phyloP scores from a whole-genome alignment of 2,329 filamentous ascomycete genomes.

The Gaeumannomyces sp. region DNA sequence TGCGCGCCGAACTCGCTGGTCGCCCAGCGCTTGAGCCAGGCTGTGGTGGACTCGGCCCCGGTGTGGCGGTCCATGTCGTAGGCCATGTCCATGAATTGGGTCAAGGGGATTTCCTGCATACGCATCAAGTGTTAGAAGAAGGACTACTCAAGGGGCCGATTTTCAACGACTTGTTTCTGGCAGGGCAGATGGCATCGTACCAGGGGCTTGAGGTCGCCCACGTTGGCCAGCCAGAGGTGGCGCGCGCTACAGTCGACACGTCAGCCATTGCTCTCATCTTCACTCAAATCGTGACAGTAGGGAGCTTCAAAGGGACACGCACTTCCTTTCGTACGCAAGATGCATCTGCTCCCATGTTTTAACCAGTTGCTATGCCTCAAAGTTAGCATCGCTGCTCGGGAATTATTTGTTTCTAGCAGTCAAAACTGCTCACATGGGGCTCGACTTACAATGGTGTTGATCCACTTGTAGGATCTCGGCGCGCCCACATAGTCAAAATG shows the following conservation, averaged over 20 bases:
- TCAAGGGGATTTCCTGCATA: conserved; percentile 38
- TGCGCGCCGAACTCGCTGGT: conserved; percentile 42
- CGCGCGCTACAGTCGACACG: conserved; percentile 17
- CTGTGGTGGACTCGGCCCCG: conserved; percentile 30
- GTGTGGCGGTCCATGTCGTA: conserved; percentile 37
- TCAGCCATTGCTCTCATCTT: neutral
- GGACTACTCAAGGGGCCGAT: neutral
- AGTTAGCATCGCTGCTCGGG: neutral
- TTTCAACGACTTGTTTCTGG: neutral
- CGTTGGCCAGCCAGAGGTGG: conserved; percentile 57
- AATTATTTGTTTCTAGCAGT: no score
- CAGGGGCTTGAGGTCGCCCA: conserved; percentile 56
- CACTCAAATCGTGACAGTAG: neutral
- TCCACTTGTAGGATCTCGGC: conserved; percentile 54
- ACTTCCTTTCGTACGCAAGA: conserved; percentile 43
- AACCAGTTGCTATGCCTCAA: conserved; percentile 37
- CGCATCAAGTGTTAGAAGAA: neutral
- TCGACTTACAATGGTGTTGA: conserved; percentile 49
- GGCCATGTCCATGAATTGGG: conserved; percentile 48
- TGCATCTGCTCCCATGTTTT: conserved; percentile 63
- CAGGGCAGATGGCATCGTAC: conserved; percentile 10
- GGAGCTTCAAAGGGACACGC: neutral
- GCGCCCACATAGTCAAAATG: conserved; percentile 50
- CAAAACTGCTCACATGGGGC: no score
- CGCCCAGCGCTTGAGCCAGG: conserved; percentile 41